Evolutionary conservation across 2,329 filamentous ascomycete genomes (phyloP).

Genomic region (Fusarium fujikuroi): DNA sequence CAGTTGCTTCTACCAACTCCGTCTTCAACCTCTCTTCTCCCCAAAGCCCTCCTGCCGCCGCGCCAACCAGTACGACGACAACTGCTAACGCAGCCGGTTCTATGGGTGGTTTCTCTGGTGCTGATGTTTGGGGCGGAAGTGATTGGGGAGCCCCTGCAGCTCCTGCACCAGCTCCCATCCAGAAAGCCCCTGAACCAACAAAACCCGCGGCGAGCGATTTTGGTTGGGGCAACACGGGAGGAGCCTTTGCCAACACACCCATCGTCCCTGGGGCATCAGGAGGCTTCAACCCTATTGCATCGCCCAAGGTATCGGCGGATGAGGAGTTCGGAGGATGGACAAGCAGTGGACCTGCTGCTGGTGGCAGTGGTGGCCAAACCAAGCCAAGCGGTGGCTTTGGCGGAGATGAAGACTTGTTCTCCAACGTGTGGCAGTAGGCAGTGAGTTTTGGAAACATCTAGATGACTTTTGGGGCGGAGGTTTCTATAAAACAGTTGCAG

Average conservation of each 20-base stretch:
- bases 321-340: constrained; percentile 98
- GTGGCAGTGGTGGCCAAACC: constrained; percentile 52
- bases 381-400: constrained; percentile 70
- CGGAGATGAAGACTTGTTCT: constrained; percentile 87
- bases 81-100: constrained; percentile 47
- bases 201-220: constrained; percentile 68
- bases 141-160: constrained; percentile 80
- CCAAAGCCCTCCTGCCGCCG: constrained; percentile 58
- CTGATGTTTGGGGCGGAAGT: constrained; percentile 88
- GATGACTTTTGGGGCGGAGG: constrained; percentile 15
- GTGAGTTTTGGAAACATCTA: constrained; percentile 22
- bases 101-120: constrained; percentile 56
- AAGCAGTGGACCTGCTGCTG: constrained; percentile 67
- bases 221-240: constrained; percentile 62
- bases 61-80: constrained; percentile 54
- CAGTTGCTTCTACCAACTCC: constrained; percentile 63
- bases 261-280: constrained; percentile 72
- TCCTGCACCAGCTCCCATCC: constrained; percentile 56
- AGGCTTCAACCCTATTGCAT: constrained; percentile 65
- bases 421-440: constrained; percentile 90
- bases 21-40: constrained; percentile 82
- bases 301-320: constrained; percentile 81
- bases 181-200: constrained; percentile 69
- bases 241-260: constrained; percentile 66
- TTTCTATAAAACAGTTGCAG: constrained; percentile 43